These are phyloP conservation scores for Colletotrichum sp. DNA, from an alignment of 2,329 filamentous ascomycete species.

Conservation along the genomic window DNA sequence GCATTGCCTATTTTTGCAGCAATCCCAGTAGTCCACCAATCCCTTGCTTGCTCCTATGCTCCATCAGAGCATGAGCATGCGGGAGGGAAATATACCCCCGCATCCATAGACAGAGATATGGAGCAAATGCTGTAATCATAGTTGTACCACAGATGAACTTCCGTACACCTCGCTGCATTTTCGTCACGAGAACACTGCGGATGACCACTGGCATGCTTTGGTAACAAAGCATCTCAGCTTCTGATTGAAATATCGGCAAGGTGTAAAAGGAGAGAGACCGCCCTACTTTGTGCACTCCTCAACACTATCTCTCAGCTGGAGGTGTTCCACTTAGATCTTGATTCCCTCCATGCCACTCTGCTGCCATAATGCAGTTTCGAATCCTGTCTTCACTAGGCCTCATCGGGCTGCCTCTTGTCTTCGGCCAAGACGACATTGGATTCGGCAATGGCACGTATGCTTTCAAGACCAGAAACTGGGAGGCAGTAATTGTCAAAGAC, in stretches of 20 bases:
- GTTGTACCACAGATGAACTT: rapidly evolving
- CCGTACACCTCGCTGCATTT: rapidly evolving
- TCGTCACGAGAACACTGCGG: no score
- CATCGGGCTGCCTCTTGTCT: neutral
- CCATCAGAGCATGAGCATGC: neutral
- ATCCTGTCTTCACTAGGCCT: rapidly evolving
- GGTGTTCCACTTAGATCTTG: no score
- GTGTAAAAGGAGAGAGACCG: no score
- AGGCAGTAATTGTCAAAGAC: slow-evolving; percentile 44
- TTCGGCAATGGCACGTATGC: slow-evolving; percentile 43
- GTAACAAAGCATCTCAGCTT: no score
- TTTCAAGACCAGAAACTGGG: slow-evolving; percentile 44
- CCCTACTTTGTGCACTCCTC: rapidly evolving
- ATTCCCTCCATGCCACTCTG: rapidly evolving
- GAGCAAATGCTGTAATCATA: neutral
- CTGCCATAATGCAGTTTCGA: neutral
- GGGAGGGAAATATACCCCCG: neutral
- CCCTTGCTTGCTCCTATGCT: rapidly evolving
- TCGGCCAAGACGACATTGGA: slow-evolving; percentile 39
- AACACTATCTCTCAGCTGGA: rapidly evolving
- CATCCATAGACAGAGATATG: neutral
- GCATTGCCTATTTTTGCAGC: rapidly evolving
- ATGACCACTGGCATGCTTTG: no score
- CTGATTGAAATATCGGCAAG: no score
- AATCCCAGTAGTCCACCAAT: neutral